Conservation (phyloP, 495 filamentous ascomycete species). For the Podospora conica region DNA sequence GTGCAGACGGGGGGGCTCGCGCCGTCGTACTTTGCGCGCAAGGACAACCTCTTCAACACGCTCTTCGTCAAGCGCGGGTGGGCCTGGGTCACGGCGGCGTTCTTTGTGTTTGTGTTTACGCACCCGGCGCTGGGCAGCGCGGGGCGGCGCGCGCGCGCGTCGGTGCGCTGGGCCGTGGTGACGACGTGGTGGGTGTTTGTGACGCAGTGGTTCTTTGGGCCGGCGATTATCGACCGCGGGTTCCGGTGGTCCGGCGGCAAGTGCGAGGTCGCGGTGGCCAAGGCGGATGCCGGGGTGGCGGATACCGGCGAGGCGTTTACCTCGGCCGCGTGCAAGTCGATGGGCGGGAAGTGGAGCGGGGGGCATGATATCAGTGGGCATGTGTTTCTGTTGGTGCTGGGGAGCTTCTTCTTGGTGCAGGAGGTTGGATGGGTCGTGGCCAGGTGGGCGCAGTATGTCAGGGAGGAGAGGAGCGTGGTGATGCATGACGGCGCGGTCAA, state of each 20-base stretch:
- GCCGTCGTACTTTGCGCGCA: constrained; percentile 87
- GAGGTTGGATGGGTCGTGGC: constrained; percentile 64
- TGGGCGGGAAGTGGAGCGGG: constrained; percentile 77
- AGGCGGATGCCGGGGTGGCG: constrained; percentile 19
- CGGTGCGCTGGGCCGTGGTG: constrained; percentile 60
- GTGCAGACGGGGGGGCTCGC: constrained; percentile 43
- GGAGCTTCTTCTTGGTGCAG: constrained; percentile 69
- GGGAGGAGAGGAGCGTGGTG: constrained; percentile 53
- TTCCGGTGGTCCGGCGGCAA: constrained; percentile 77
- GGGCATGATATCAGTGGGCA: constrained; percentile 94
- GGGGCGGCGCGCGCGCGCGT: constrained; percentile 43
- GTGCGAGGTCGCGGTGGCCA: constrained; percentile 51
- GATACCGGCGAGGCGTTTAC: constrained; percentile 48
- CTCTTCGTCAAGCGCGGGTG: constrained; percentile 94
- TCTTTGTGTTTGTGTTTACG: constrained; percentile 54
- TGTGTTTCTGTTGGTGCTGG: constrained; percentile 85
- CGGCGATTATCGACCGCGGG: constrained; percentile 77
- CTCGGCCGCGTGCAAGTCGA: constrained; percentile 72
- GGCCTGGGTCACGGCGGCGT: constrained; percentile 73
- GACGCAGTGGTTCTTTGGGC: constrained; percentile 96
- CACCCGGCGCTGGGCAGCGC: constrained; percentile 45
- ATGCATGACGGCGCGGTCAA: constrained; percentile 56
- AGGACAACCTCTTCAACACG: constrained; percentile 82
- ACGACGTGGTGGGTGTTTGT: constrained; percentile 70
- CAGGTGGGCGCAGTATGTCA: constrained; percentile 25